Percentiles rank a stretch among this genome's conserved stretches.
Conservation (phyloP, 192 early-diverging fungal species). For the Coemansia erecta region DNA sequence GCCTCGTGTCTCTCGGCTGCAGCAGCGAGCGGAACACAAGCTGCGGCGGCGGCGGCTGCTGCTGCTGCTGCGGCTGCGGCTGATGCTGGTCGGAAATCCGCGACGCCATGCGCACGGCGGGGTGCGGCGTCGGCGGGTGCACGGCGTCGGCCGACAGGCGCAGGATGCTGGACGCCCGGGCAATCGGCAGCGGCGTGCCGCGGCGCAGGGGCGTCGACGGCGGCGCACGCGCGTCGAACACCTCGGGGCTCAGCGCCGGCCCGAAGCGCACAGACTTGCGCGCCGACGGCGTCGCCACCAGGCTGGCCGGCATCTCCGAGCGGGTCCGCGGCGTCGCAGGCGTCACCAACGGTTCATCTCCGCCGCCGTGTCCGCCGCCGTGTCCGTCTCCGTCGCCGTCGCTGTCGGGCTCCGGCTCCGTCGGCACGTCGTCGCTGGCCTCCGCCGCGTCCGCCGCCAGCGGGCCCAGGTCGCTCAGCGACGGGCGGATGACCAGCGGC, state of each 20-base stretch:
- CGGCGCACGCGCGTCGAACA: slow-evolving; percentile 57
- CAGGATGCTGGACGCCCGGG: slow-evolving; percentile 35
- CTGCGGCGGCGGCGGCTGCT: not conserved
- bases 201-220: slow-evolving; percentile 57
- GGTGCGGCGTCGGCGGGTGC: slow-evolving; percentile 4
- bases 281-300: not conserved
- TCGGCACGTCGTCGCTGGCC: slow-evolving; percentile 28
- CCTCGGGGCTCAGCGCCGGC: slow-evolving; percentile 59
- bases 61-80: too few species aligned
- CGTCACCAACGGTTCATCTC: not conserved
- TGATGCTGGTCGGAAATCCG: too few species aligned
- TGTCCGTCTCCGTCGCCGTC: slow-evolving; percentile 12
- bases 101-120: too few species aligned
- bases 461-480: too few species aligned
- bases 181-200: slow-evolving; percentile 52
- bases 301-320: not conserved
- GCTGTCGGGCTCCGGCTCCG: slow-evolving; percentile 26
- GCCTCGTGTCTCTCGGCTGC: slow-evolving; percentile 10
- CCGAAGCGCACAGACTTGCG: slow-evolving; percentile 56
- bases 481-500: not conserved
- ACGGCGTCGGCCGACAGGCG: slow-evolving; percentile 12
- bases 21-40: slow-evolving; percentile 11
- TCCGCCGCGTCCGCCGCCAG: not conserved
- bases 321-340: not conserved
- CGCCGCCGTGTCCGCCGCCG: not conserved